A percentile compares a stretch with the other conserved stretches of the same genome.
Conservation (phyloP, 768 basidiomycete genomes). For the Boletus sp. region DNA sequence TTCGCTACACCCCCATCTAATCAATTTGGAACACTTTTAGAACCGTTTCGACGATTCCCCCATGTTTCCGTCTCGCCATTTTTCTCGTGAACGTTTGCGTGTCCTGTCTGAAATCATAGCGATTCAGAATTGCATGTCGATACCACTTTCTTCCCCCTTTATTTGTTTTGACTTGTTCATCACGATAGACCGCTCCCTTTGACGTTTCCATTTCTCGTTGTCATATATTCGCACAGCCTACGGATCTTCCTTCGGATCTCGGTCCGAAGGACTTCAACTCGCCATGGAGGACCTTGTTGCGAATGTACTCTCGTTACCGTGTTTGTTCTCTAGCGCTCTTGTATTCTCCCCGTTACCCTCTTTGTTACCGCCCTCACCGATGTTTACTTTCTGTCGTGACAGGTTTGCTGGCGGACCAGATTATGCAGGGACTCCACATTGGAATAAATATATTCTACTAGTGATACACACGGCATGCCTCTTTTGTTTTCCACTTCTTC, state of each 20-base stretch:
- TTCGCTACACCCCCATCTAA: background rate
- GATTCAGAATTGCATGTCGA: conserved; percentile 11
- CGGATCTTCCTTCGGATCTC: background rate
- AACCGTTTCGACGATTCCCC: background rate
- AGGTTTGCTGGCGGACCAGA: conserved; percentile 10
- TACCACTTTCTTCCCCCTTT: conserved; percentile 7
- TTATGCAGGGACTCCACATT: background rate
- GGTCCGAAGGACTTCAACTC: background rate
- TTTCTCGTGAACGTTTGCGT: background rate
- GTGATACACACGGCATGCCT: background rate
- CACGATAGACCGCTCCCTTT: background rate
- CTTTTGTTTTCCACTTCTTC: no score
- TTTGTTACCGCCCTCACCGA: background rate
- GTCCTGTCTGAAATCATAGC: background rate
- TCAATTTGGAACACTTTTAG: background rate
- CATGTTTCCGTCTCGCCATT: background rate
- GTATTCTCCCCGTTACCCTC: background rate
- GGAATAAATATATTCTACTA: background rate
- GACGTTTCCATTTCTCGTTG: background rate
- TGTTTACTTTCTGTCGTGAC: background rate
- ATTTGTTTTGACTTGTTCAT: background rate
- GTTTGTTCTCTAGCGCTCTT: background rate
- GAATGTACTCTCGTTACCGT: background rate
- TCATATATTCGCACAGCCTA: background rate
- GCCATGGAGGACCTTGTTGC: background rate